Base-by-base conservation (phyloP, 768 basidiomycete species). In the Lentinula boryana region DNA sequence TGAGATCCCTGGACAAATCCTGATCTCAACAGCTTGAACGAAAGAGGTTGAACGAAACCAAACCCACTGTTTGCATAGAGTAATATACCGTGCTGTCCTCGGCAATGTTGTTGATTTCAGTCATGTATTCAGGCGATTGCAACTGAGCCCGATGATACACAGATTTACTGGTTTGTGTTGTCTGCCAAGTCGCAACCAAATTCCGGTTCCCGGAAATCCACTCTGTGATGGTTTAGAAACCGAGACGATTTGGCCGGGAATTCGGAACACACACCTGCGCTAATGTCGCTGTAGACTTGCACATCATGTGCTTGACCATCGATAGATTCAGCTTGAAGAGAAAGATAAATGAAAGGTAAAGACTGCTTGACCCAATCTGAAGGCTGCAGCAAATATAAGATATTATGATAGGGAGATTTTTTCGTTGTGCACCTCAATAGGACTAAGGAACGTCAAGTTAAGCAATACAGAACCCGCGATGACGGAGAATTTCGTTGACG, bases 381-480 rank as follows among this genome's bases (percentile, higher is more conserved):
- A 31, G 63, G 60, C 63, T 64, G 40, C 0, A 52, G 10, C 6
- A 61, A 8, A 58, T 43, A 46, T 31, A 31, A 2, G 38, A 21
- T 15, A 62, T 10, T n/a, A 16, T 50, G 58, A 49, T 10, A 21
- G 36, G 51, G n/a, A 36, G 51, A 40, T n/a, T 51, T 15, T 40
- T 2, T 6, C 12, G 35, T 13, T n/a, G 40, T 50, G 16, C 38
- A 66, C 65, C 64, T 66, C 65, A 31, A 66, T 64, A 10, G 65
- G 65, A 65, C 81, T 84, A 12, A 85, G 68, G 64, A 84, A 86
- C 2, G 74, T 80, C 7, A 78, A 74, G 36, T 78, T 80, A 16
- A 87, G 70, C 55, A 75, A 71, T 33, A 86, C 71, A 2, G 78
- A 75, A 1, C 84, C 85, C 3, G 85, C 82, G 8, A 71, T 68